Percentiles rank a stretch among this genome's conserved stretches.
phyloP scores from a whole-genome alignment of 2,329 filamentous ascomycete species.

The Phialophora verrucosa region DNA sequence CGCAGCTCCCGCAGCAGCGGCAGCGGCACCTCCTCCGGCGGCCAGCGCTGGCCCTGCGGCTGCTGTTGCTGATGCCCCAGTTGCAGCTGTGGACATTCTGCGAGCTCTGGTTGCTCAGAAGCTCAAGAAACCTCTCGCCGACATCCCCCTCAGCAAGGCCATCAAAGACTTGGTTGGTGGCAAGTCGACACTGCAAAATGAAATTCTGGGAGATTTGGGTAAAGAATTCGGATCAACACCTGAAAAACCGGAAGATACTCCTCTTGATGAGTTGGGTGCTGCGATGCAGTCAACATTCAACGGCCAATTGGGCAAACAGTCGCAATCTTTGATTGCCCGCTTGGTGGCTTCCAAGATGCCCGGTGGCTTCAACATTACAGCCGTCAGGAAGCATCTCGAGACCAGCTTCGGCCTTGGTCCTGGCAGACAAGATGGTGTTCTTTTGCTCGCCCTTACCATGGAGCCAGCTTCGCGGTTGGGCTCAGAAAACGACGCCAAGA shows the following conservation, averaged over 20 bases:
- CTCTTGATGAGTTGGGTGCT: conserved; percentile 91
- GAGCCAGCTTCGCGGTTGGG: conserved; percentile 88
- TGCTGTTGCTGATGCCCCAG: conserved; percentile 82
- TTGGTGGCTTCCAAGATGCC: conserved; percentile 99
- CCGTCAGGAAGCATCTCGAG: conserved; percentile 92
- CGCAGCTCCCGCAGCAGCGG: conserved; percentile 60
- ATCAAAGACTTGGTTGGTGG: conserved; percentile 98
- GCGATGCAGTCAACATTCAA: conserved; percentile 99
- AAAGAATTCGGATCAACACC: conserved; percentile 98
- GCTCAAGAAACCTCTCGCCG: conserved; percentile 88
- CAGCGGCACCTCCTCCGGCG: conserved; percentile 64
- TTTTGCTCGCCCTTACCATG: conserved; percentile 88
- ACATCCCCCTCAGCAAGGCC: conserved; percentile 91
- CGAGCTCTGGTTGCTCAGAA: conserved; percentile 92
- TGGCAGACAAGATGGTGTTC: conserved; percentile 87
- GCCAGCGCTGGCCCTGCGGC: conserved; percentile 82
- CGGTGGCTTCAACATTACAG: conserved; percentile 97
- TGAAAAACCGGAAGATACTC: conserved; percentile 97
- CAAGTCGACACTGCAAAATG: conserved; percentile 98
- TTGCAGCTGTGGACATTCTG: conserved; percentile 87
- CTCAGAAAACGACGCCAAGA: conserved; percentile 88
- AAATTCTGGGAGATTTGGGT: conserved; percentile 94
- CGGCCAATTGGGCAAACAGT: conserved; percentile 96
- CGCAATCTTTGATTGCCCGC: conserved; percentile 87
- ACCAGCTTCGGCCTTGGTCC: conserved; percentile 86